Conservation (phyloP, 2,329 filamentous ascomycete species). For the Sordariomycetes sp. region DNA sequence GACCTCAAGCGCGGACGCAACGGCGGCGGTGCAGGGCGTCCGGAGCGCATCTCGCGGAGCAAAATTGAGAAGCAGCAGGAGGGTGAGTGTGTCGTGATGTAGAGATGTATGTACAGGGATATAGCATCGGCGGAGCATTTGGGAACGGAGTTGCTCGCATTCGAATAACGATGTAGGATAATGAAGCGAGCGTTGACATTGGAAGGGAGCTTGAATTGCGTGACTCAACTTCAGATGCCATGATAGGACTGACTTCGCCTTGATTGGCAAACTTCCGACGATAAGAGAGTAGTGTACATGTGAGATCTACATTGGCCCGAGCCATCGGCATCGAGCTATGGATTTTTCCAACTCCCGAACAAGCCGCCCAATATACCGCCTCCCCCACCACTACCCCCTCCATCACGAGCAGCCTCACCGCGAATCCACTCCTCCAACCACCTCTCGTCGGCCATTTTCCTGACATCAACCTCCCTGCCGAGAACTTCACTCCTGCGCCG, state of each 20-base stretch:
- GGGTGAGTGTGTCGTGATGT: conserved; percentile 84
- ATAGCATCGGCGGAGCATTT: not conserved
- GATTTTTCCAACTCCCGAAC: conserved; percentile 23
- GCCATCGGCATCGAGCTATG: too few relatives aligned
- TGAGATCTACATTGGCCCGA: too few relatives aligned
- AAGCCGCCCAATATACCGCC: conserved; percentile 16
- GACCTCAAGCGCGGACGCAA: conserved; percentile 79
- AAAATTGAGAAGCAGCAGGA: conserved; percentile 78
- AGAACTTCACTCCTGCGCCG: conserved; percentile 36
- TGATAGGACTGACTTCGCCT: too few relatives aligned
- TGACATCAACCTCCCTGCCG: conserved; percentile 37
- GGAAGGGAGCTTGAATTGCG: too few relatives aligned
- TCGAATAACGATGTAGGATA: too few relatives aligned
- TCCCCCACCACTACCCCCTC: conserved; percentile 32
- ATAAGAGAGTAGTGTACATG: too few relatives aligned
- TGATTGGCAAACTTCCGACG: too few relatives aligned
- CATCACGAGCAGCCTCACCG: conserved; percentile 38
- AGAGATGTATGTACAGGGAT: conserved; percentile 16
- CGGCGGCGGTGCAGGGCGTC: conserved; percentile 50
- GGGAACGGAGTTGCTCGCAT: too few relatives aligned
- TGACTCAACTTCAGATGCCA: too few relatives aligned
- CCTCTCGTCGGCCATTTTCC: conserved; percentile 34
- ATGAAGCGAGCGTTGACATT: too few relatives aligned
- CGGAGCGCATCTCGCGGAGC: conserved; percentile 72
- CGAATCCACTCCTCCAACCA: conserved; percentile 47